phyloP scores from a whole-genome alignment of 2,329 filamentous ascomycete species.

The Arthrobotrys sinensis region DNA sequence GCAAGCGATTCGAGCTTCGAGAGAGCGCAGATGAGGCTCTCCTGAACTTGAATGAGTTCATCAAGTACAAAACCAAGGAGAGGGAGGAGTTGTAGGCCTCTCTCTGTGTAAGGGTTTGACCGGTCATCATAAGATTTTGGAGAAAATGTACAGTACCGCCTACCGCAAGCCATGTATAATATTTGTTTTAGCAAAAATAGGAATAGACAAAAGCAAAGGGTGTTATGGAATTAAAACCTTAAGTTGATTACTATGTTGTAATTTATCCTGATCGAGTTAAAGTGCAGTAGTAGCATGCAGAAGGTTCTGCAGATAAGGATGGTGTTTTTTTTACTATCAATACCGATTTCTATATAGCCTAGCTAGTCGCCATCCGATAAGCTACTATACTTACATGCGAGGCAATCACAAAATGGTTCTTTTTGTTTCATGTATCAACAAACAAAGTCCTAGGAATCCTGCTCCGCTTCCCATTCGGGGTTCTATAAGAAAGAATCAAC shows the following conservation, averaged over 20 bases:
- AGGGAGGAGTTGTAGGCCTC: constrained; percentile 4
- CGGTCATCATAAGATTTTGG: background rate
- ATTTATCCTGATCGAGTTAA: constrained; percentile 7
- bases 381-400: constrained; percentile 56
- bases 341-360: constrained; percentile 56
- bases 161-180: constrained; percentile 1
- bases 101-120: too few species aligned
- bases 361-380: constrained; percentile 31
- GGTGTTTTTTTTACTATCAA: constrained; percentile 21
- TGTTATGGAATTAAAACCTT: constrained; percentile 3
- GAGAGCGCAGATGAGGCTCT: constrained; percentile 75
- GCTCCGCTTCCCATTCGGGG: constrained; percentile 58
- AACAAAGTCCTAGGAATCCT: constrained; percentile 44
- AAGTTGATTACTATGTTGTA: background rate
- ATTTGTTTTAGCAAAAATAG: constrained; percentile 17
- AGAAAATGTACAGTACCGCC: background rate
- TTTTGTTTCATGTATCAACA: background rate
- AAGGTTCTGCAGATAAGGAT: constrained; percentile 14
- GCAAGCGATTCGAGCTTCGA: constrained; percentile 73
- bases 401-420: constrained; percentile 17
- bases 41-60: constrained; percentile 75
- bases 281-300: constrained; percentile 6
- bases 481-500: constrained; percentile 33
- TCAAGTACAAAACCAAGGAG: constrained; percentile 77
- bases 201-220: constrained; percentile 51